A percentile compares a stretch with the other conserved stretches of the same genome.
phyloP scores from a whole-genome alignment of 2,329 filamentous ascomycete species.

The Fusarium sp. region DNA sequence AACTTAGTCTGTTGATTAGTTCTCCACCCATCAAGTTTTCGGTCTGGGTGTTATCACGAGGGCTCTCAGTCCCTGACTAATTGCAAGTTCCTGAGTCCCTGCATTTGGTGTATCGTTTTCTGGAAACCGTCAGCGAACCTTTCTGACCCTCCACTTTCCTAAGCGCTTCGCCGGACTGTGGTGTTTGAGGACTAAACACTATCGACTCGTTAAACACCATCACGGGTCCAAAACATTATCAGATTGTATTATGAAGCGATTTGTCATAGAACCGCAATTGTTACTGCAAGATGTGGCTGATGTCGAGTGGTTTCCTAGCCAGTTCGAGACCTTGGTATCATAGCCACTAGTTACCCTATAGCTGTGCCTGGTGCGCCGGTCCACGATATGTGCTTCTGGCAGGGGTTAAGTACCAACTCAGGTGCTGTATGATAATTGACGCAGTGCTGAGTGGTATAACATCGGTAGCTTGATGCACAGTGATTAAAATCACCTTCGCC shows the following conservation, averaged over 20 bases:
- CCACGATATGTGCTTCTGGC: too few relatives aligned
- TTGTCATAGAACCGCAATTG: too few relatives aligned
- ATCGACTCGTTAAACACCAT: not conserved
- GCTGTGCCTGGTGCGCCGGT: not conserved
- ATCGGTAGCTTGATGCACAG: too few relatives aligned
- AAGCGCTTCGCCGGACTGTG: not conserved
- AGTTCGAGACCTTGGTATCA: not conserved
- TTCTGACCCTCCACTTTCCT: not conserved
- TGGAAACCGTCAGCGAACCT: slow-evolving; percentile 10
- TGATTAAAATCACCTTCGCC: too few relatives aligned
- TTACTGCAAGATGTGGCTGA: too few relatives aligned
- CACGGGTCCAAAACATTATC: too few relatives aligned
- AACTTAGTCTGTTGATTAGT: slow-evolving; percentile 34
- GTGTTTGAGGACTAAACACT: not conserved
- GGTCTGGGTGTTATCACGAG: slow-evolving; percentile 29
- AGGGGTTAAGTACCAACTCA: too few relatives aligned
- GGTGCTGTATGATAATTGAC: too few relatives aligned
- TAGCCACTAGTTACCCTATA: not conserved
- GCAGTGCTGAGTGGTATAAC: too few relatives aligned
- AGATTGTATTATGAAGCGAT: too few relatives aligned
- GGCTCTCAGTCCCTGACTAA: slow-evolving; percentile 27
- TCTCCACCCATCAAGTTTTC: slow-evolving; percentile 9
- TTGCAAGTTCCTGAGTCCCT: slow-evolving; percentile 37
- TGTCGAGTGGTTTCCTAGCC: too few relatives aligned
- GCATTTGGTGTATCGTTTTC: slow-evolving; percentile 34